A percentile compares a stretch with the other conserved stretches of the same genome.
Evolutionary conservation across 345 rosid species (phyloP).

Genomic region (Eucalyptus virginea): DNA sequence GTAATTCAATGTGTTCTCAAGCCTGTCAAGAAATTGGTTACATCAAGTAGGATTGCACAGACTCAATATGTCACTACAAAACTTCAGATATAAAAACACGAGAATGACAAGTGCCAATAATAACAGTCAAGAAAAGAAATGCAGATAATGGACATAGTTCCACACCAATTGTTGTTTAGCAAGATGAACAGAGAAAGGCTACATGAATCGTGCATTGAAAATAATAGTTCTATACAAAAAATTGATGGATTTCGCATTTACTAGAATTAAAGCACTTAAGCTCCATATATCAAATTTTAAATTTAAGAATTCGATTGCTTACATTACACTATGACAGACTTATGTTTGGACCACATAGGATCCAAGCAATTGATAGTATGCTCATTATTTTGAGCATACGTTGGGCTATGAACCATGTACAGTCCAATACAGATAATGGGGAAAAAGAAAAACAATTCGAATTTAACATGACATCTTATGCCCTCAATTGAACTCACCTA

Average conservation of each 20-base stretch:
- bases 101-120: background rate
- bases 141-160: background rate
- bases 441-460: background rate
- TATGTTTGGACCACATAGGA: background rate
- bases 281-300: background rate
- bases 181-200: background rate
- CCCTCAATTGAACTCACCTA: background rate
- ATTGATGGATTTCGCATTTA: background rate
- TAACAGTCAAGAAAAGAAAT: background rate
- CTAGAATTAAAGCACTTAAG: background rate
- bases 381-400: background rate
- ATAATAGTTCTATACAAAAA: background rate
- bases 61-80: background rate
- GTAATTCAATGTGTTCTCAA: constrained; percentile 68
- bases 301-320: background rate
- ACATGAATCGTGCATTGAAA: background rate
- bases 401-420: background rate
- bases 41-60: background rate
- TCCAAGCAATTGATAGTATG: background rate
- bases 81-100: background rate
- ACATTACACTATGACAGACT: background rate
- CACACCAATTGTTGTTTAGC: background rate
- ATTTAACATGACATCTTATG: background rate
- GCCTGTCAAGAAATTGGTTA: constrained; percentile 37
- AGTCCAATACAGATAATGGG: background rate